Evolutionary conservation across 2,329 filamentous ascomycete genomes (phyloP), one percentile per base, ranked within the genome.

Genomic region (Corinectria fuckeliana): DNA sequence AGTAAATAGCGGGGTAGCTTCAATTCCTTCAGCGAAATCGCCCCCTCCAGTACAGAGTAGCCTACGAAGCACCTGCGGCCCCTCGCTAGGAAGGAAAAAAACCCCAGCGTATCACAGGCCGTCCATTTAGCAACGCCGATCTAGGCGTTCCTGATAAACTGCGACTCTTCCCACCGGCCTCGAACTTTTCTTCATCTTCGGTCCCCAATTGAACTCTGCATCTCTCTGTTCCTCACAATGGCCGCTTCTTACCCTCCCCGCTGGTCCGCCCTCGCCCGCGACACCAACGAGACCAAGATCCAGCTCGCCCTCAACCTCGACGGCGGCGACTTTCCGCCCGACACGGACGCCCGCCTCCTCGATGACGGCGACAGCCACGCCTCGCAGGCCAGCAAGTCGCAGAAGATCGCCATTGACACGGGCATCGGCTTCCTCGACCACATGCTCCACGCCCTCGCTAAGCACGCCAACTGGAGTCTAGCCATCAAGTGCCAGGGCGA

Each of bases 201-300:
- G 21, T 25, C 44, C 28, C 50, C 60, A 69, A 64, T 65, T 64
- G n/a, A 49, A 59, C 52, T 50, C 34, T 36, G 9, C 23, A 6
- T 10, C 8, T 26, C n/a, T 16, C 34, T n/a, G 6, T 48, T 7
- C 20, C 21, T 28, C 52, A 63, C 52, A 47, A 75, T 73, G 72
- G 63, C 66, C 32, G 61, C 72, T 41, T 44, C 71, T 42, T 56
- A 65, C 28, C 56, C 70, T 52, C 73, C 78, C 41, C 91, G 94
- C 74, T 92, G 89, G 76, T 88, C 92, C 50, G 86, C 89, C 54
- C 81, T 98, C 69, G 88, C 90, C 65, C 92, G 95, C 75, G 90
- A 94, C 78, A 99, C 95, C 72, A 98, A 98, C 81, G 95, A 99
- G 82, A 99, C 95, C 75, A 97, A 96, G 76, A 96, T 99, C 77